Conservation (phyloP, 2,329 filamentous ascomycete genomes). For the Colletotrichum agaves region DNA sequence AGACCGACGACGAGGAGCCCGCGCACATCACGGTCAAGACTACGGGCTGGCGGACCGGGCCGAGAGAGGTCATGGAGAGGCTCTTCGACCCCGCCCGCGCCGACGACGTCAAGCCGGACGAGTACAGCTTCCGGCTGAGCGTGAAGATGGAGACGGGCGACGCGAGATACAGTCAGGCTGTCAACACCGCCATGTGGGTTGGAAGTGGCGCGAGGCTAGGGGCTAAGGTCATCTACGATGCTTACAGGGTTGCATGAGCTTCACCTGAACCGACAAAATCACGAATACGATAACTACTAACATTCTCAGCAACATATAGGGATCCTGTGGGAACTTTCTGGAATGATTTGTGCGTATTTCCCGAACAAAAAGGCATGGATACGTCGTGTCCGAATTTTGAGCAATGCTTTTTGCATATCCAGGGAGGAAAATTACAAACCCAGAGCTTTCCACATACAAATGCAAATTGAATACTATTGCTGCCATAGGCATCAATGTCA, state of each 20-base stretch:
- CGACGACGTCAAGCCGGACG: constrained; percentile 53
- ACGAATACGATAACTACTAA: background rate
- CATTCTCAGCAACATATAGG: too few relatives aligned
- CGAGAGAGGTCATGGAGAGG: constrained; percentile 55
- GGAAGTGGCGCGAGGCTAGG: constrained; percentile 57
- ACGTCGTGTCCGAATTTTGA: too few relatives aligned
- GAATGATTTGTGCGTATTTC: too few relatives aligned
- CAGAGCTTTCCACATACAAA: too few relatives aligned
- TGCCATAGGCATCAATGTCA: too few relatives aligned
- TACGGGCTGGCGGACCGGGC: constrained; percentile 58
- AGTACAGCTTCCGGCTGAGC: constrained; percentile 61
- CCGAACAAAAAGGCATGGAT: too few relatives aligned
- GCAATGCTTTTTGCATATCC: too few relatives aligned
- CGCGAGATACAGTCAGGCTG: constrained; percentile 58
- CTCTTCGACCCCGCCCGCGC: constrained; percentile 51
- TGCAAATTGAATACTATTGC: too few relatives aligned
- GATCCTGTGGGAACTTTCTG: too few relatives aligned
- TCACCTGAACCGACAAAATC: background rate
- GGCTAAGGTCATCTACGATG: constrained; percentile 30
- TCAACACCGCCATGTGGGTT: constrained; percentile 62
- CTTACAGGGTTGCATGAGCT: constrained; percentile 29
- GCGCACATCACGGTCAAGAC: constrained; percentile 50
- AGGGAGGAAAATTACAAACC: too few relatives aligned
- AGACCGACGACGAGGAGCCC: constrained; percentile 58
- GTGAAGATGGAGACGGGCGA: constrained; percentile 62